Conservation (phyloP, 805 yeast species). For the Lipomyces kockii region DNA sequence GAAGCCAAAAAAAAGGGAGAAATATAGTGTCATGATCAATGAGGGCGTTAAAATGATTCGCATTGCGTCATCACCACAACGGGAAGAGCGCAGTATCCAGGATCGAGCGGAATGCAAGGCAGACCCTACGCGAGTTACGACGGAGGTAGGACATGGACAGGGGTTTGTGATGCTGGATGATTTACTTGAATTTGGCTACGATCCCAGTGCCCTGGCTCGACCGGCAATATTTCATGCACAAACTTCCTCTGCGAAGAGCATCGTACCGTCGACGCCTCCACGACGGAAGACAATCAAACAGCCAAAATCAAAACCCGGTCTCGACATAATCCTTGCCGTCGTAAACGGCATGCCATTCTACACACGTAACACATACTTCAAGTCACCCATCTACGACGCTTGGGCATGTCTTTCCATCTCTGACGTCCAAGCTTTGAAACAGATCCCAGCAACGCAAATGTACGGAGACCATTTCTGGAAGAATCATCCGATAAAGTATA, state of each 20-base stretch:
- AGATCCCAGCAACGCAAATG: not conserved
- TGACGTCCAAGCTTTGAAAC: not conserved
- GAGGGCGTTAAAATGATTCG: not conserved
- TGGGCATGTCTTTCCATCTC: conserved; percentile 7
- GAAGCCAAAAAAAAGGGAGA: not conserved
- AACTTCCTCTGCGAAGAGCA: not conserved
- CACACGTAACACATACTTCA: not conserved
- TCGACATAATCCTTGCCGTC: not conserved
- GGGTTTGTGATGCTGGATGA: not conserved
- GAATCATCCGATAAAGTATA: conserved; percentile 27
- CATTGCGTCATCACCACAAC: not conserved
- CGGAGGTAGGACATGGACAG: not conserved
- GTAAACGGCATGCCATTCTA: conserved; percentile 13
- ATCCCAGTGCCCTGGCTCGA: not conserved
- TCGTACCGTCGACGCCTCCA: not conserved
- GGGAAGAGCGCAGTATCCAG: not conserved
- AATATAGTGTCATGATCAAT: not conserved
- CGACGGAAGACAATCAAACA: not conserved
- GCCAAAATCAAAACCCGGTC: not conserved
- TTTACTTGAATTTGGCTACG: not conserved
- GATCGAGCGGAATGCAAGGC: not conserved
- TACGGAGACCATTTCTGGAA: conserved; percentile 22
- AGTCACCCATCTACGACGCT: conserved; percentile 2
- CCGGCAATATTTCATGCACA: not conserved
- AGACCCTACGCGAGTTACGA: not conserved